These are phyloP conservation scores for Lachancea cidri DNA, from an alignment of 805 yeast species.

Conservation along the genomic window DNA sequence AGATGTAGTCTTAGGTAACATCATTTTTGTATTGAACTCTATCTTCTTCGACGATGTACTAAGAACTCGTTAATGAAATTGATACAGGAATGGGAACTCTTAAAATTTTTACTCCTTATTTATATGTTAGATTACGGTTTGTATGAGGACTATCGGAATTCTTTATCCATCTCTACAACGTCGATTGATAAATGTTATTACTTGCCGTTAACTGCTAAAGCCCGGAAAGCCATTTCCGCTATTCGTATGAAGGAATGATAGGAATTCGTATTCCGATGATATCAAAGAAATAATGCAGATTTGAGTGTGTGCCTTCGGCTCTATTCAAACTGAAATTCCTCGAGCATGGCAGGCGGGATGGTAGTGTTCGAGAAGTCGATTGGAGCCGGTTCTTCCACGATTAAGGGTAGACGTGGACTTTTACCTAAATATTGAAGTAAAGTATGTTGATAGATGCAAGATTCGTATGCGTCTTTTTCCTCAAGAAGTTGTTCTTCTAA, in stretches of 20 bases:
- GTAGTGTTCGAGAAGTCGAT: not conserved
- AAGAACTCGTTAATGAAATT: too few relatives aligned
- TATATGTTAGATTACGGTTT: not conserved
- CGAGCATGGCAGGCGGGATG: constrained; percentile 3
- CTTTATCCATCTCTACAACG: not conserved
- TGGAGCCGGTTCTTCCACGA: not conserved
- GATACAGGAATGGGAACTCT: not conserved
- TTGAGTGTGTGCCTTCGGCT: not conserved
- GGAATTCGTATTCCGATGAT: constrained; percentile 1
- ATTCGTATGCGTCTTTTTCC: constrained; percentile 12
- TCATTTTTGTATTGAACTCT: not conserved
- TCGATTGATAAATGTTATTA: constrained; percentile 1
- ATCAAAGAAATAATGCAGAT: not conserved
- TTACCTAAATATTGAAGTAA: constrained; percentile 7
- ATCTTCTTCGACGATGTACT: too few relatives aligned
- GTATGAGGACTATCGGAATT: not conserved
- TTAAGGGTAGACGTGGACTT: not conserved
- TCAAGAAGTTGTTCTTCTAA: constrained; percentile 21
- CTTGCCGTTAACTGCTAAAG: constrained; percentile 1
- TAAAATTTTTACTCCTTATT: not conserved
- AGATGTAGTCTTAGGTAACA: not conserved
- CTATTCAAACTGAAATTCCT: constrained; percentile 8
- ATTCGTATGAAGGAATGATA: not conserved
- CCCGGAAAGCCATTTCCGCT: not conserved
- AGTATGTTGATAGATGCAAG: constrained; percentile 14